Evolutionary conservation across 768 basidiomycete genomes (phyloP).

Genomic region (Mycena polygramma): DNA sequence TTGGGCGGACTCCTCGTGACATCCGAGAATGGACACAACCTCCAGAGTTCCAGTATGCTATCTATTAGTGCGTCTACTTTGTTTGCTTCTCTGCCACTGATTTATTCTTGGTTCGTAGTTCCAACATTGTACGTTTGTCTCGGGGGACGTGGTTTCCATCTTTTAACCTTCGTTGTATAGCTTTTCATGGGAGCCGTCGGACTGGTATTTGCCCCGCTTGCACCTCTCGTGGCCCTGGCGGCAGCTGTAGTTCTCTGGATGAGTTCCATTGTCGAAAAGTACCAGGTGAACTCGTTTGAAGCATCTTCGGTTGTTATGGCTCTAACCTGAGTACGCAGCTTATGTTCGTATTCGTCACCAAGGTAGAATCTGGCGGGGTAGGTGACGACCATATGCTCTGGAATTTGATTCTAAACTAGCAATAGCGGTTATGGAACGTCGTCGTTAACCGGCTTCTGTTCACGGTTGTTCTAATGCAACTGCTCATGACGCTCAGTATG

Average conservation of each 20-base stretch:
- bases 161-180: slow-evolving; percentile 46
- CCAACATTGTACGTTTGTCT: slow-evolving; percentile 64
- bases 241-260: slow-evolving; percentile 91
- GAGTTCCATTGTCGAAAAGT: slow-evolving; percentile 92
- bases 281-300: slow-evolving; percentile 54
- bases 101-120: slow-evolving; percentile 48
- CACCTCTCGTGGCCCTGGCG: slow-evolving; percentile 89
- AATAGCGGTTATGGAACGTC: slow-evolving; percentile 93
- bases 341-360: slow-evolving; percentile 92
- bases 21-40: slow-evolving; percentile 93
- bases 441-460: slow-evolving; percentile 88
- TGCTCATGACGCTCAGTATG: slow-evolving; percentile 89
- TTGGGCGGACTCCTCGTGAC: slow-evolving; percentile 92
- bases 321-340: slow-evolving; percentile 57
- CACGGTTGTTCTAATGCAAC: slow-evolving; percentile 88
- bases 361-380: slow-evolving; percentile 94
- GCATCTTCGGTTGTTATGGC: neutral
- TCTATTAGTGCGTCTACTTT: slow-evolving; percentile 76
- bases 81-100: slow-evolving; percentile 22
- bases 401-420: slow-evolving; percentile 4
- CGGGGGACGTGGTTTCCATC: slow-evolving; percentile 29
- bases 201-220: slow-evolving; percentile 93
- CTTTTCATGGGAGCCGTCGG: slow-evolving; percentile 95
- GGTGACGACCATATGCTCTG: slow-evolving; percentile 45
- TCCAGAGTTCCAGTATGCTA: slow-evolving; percentile 88